Conservation (phyloP, 768 basidiomycete species). For the Auricularia auricula-judae region DNA sequence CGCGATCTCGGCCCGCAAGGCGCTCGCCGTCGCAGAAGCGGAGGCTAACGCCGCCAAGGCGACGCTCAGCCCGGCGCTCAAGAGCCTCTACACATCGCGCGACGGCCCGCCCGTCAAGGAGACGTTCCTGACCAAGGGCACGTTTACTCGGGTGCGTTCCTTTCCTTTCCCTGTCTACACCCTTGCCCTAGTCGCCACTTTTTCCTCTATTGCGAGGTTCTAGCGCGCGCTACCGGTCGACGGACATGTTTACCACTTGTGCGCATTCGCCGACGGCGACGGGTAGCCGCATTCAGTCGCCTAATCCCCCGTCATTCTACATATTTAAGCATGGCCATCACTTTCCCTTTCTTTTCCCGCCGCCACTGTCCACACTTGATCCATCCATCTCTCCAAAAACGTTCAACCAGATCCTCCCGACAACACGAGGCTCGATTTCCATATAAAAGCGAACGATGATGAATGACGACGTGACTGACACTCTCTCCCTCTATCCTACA, state of each 20-base stretch:
- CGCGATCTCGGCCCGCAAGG: slow-evolving; percentile 52
- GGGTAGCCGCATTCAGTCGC: neutral
- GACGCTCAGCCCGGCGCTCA: slow-evolving; percentile 77
- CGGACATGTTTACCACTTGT: neutral
- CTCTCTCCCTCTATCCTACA: neutral
- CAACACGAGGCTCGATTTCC: no score
- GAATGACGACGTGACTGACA: neutral
- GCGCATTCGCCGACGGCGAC: neutral
- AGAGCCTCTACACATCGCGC: slow-evolving; percentile 60
- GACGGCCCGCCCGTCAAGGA: slow-evolving; percentile 53
- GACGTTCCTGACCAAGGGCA: slow-evolving; percentile 87
- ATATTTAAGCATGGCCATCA: neutral
- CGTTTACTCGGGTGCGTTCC: slow-evolving; percentile 74
- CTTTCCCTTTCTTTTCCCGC: no score
- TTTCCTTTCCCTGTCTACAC: neutral
- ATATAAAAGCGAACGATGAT: neutral
- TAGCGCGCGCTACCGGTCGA: neutral
- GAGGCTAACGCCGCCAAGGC: slow-evolving; percentile 51
- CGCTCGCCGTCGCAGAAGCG: slow-evolving; percentile 69
- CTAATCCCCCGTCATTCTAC: neutral
- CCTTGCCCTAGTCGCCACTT: neutral
- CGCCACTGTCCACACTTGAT: no score
- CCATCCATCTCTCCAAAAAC: no score
- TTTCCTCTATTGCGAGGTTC: neutral
- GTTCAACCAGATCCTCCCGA: no score